Conservation (phyloP, 2,329 filamentous ascomycete genomes). For the Fusarium aywerte region DNA sequence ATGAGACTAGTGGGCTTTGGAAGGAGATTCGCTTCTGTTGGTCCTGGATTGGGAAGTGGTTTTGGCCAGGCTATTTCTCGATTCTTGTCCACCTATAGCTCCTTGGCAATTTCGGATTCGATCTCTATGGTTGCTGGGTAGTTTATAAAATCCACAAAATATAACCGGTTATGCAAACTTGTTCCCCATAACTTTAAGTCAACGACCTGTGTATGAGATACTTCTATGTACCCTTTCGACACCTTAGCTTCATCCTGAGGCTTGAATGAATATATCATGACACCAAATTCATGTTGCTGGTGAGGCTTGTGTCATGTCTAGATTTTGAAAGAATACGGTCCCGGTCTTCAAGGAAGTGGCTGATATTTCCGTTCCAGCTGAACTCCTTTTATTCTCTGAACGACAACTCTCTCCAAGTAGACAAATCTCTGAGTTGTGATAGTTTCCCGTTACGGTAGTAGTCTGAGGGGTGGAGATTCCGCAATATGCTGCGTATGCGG, state of each 20-base stretch:
- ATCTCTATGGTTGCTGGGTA: not conserved
- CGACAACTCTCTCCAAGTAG: too few relatives aligned
- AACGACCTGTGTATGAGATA: not conserved
- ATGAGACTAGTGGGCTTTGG: not conserved
- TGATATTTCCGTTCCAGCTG: too few relatives aligned
- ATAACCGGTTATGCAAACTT: not conserved
- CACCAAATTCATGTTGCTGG: too few relatives aligned
- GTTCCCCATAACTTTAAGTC: not conserved
- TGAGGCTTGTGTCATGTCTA: too few relatives aligned
- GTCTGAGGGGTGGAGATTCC: not conserved
- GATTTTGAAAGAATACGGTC: too few relatives aligned
- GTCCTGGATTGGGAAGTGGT: not conserved
- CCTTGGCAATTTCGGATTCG: not conserved
- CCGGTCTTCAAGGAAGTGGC: too few relatives aligned
- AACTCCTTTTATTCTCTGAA: too few relatives aligned
- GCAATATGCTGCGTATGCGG: not conserved
- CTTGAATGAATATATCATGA: too few relatives aligned
- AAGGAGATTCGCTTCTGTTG: conserved; percentile 3
- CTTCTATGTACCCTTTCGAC: rapidly evolving
- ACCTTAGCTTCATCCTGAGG: too few relatives aligned
- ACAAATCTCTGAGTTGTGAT: not conserved
- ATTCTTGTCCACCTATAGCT: not conserved
- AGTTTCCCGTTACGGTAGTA: not conserved
- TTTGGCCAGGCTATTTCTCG: not conserved
- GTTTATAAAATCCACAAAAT: not conserved